Base-by-base conservation (phyloP, 345 rosid genomes). In the Ceriops tagal region DNA sequence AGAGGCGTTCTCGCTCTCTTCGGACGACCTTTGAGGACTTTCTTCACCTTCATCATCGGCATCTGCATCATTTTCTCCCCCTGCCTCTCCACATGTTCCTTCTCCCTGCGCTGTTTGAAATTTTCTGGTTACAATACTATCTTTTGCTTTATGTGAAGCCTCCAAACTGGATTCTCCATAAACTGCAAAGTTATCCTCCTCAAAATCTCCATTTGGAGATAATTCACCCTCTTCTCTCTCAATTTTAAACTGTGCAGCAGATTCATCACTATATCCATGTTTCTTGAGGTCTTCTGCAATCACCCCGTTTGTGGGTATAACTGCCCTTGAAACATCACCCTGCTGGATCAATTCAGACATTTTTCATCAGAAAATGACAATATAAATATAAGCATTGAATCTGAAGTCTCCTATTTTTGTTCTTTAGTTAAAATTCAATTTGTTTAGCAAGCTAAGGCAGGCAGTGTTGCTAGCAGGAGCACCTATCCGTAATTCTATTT, bases 171-270 rank as follows among this genome's bases (percentile, higher is more conserved):
- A 80, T 71, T 83, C 95, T 64, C 80, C 95, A 84, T 84, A 85
- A 77, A 72, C 89, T 28, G 83, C 92, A 78, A 90, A 92, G 68
- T 86, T 86, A 71, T 92, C 97, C 31, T 56, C 59, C 83, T 90
- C 97, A 70, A 85, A 92, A 73, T 91, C 96, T 53, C 91, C 97
- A 73, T 84, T 88, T 64, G 99, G 99, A 68, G 99, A 95, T 79
- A 95, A 82, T 73, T 95, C 99, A 63, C 99, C 99, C 78, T 95
- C 99, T 73, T 95, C 99, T 81, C 98, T 95, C 78, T 92, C 97
- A 68, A 84, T 85, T 86, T 86, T 92, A 47, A 82, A 68, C 64
- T 86, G 87, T 43, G 71, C 84, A 47, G 65, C 70, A 26, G 85
- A 67, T 75, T 75, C 88, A 77, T 88, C 85, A 47, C 71, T 85